Conservation (phyloP, 2,329 filamentous ascomycete genomes). For the Aspergillus alliaceus region DNA sequence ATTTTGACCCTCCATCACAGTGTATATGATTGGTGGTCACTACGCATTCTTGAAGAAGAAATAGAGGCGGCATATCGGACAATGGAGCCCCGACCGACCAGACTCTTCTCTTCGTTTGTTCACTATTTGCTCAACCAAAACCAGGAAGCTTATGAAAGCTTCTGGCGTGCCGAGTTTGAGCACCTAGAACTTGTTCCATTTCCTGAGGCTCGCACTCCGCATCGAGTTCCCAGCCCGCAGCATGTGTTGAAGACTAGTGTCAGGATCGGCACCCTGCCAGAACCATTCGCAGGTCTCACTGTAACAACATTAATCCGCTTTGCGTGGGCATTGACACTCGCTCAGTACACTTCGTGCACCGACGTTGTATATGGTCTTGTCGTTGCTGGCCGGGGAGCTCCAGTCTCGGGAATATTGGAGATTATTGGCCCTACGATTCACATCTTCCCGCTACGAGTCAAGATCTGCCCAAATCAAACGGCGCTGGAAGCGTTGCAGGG, state of each 20-base stretch:
- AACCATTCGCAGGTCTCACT: too few species aligned
- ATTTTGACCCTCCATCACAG: neutral
- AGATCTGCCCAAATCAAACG: neutral
- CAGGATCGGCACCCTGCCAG: too few species aligned
- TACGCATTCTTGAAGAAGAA: neutral
- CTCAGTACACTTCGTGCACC: neutral
- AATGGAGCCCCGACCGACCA: too few species aligned
- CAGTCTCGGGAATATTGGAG: neutral
- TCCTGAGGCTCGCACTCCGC: too few species aligned
- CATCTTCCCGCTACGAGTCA: neutral
- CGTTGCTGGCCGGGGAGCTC: neutral
- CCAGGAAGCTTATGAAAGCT: too few species aligned
- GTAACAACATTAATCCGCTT: neutral
- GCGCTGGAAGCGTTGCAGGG: neutral
- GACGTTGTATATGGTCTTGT: neutral
- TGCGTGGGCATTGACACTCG: neutral
- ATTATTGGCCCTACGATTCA: conserved; percentile 1
- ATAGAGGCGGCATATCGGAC: neutral
- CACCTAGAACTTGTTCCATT: too few species aligned
- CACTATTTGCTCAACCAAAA: too few species aligned
- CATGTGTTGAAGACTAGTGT: neutral
- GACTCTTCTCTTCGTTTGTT: too few species aligned
- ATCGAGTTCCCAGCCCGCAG: too few species aligned
- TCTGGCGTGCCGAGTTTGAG: neutral
- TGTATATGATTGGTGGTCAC: neutral